These are phyloP conservation scores for Gynandropsis gynandra DNA, from an alignment of 345 rosid species.

Conservation along the genomic window DNA sequence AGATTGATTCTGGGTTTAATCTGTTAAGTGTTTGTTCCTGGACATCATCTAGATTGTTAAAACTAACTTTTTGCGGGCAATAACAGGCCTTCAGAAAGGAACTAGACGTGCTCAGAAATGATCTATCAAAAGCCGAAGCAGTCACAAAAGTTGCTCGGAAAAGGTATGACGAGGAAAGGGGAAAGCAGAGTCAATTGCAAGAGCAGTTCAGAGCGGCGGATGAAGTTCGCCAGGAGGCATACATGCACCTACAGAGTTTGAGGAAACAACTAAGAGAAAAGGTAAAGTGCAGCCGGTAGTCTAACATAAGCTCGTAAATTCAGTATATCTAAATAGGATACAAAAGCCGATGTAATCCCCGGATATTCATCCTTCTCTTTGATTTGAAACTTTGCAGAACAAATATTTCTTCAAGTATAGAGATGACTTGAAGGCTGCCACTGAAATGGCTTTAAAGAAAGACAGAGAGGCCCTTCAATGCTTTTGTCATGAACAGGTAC, in stretches of 20 bases:
- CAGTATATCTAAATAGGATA: neutral
- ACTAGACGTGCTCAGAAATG: slow-evolving; percentile 48
- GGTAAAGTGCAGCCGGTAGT: slow-evolving; percentile 33
- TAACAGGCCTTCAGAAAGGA: slow-evolving; percentile 64
- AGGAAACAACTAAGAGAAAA: slow-evolving; percentile 52
- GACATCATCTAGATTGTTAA: slow-evolving; percentile 8
- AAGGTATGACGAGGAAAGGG: slow-evolving; percentile 38
- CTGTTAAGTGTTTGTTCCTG: slow-evolving; percentile 5
- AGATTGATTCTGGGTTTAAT: neutral
- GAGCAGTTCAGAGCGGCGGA: slow-evolving; percentile 49
- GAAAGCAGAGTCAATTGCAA: slow-evolving; percentile 38
- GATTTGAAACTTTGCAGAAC: slow-evolving; percentile 38
- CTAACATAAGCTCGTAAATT: slow-evolving; percentile 13
- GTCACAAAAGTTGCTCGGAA: slow-evolving; percentile 47
- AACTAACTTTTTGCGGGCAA: slow-evolving; percentile 14
- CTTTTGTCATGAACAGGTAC: slow-evolving; percentile 62
- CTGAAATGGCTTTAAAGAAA: slow-evolving; percentile 49
- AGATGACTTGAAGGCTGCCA: slow-evolving; percentile 50
- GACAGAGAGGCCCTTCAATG: slow-evolving; percentile 47
- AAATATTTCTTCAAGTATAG: slow-evolving; percentile 47
- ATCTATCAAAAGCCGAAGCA: slow-evolving; percentile 48
- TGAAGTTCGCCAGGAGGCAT: slow-evolving; percentile 65
- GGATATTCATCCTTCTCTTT: slow-evolving; percentile 4
- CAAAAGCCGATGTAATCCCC: neutral
- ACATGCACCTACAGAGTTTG: slow-evolving; percentile 42